A percentile compares a stretch with the other conserved stretches of the same genome.
Conservation (phyloP, 2,329 filamentous ascomycete species). For the Neofusicoccum ribis region DNA sequence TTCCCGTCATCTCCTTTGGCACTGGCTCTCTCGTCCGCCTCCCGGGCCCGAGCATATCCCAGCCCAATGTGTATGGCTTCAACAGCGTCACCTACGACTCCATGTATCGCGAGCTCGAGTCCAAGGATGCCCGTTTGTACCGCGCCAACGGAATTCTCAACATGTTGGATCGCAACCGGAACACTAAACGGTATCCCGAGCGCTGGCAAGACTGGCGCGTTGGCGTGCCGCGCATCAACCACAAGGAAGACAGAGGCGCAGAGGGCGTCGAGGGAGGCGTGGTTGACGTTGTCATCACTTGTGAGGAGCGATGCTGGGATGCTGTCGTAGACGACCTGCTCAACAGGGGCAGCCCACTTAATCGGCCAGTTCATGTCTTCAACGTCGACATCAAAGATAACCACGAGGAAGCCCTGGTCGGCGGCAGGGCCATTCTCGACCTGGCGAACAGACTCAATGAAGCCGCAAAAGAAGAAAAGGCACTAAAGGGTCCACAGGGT, state of each 20-base stretch:
- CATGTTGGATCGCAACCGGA: constrained; percentile 90
- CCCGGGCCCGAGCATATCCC: constrained; percentile 84
- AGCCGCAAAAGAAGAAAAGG: constrained; percentile 75
- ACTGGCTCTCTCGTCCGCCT: constrained; percentile 93
- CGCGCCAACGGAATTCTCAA: constrained; percentile 89
- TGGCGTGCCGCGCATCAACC: constrained; percentile 76
- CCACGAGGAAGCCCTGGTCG: constrained; percentile 90
- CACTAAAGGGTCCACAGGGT: constrained; percentile 60
- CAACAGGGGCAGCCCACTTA: constrained; percentile 79
- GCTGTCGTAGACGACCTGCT: constrained; percentile 93
- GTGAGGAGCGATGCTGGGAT: constrained; percentile 97
- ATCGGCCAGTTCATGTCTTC: constrained; percentile 93
- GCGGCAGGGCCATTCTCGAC: constrained; percentile 88
- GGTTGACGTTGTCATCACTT: constrained; percentile 94
- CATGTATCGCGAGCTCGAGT: constrained; percentile 87
- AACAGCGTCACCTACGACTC: constrained; percentile 93
- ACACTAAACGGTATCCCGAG: constrained; percentile 93
- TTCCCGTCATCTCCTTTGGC: constrained; percentile 97
- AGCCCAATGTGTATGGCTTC: constrained; percentile 98
- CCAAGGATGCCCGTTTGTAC: constrained; percentile 86
- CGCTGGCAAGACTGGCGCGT: constrained; percentile 97
- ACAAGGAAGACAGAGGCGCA: constrained; percentile 70
- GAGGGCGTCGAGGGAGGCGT: constrained; percentile 82
- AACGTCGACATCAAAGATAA: constrained; percentile 99
- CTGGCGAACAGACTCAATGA: constrained; percentile 82